Base-by-base conservation (phyloP, 129 eudicot species). In the Chrysanthemum lavandulifolium region DNA sequence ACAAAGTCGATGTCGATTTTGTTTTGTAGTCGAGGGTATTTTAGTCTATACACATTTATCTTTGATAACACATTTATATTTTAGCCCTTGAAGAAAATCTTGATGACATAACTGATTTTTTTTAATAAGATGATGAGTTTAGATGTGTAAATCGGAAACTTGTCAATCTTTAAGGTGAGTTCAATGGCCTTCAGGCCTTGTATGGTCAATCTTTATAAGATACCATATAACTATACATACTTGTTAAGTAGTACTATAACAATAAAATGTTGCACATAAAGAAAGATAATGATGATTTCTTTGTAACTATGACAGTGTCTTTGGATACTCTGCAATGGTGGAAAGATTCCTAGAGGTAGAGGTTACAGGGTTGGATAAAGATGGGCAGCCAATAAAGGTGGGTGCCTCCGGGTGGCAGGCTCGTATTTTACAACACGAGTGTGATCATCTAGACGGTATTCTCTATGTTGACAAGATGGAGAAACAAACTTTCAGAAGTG, bases 361-460 rank as follows among this genome's bases (percentile, higher is more conserved):
- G 78, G 91, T 92, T 68, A 86, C 80, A 1, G 98, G 98, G 65
- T 68, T 86, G 15, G 88, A 79, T 74, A 77, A 88, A 74, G 31
- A 81, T 7, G 98, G 96, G 10, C 75, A 85, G 75, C 85, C 98
- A 12, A 72, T 87, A 19, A 89, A 79, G 85, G 89, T 92, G 57
- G 74, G 89, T 31, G 98, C 98, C 6, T 75, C 85, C 29, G 98
- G 98, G n/a, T 92, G 98, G 98, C 94, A 92, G 67, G 98, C 98
- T 10, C 94, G 98, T 15, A 92, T 92, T 25, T 85, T 92, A 66
- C 98, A 92, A 81, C 98, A 92, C 65, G 98, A 92, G 55, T 89
- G 91, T 53, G 98, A 92, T 75, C 96, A 92, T 80, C 64, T 92
- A 53, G 97, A 86, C 1, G 96, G 96, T 60, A 92, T 87, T 9